These are phyloP conservation scores for Heliosperma pusillum DNA, from an alignment of 148 eudicot genomes.

Conservation along the genomic window DNA sequence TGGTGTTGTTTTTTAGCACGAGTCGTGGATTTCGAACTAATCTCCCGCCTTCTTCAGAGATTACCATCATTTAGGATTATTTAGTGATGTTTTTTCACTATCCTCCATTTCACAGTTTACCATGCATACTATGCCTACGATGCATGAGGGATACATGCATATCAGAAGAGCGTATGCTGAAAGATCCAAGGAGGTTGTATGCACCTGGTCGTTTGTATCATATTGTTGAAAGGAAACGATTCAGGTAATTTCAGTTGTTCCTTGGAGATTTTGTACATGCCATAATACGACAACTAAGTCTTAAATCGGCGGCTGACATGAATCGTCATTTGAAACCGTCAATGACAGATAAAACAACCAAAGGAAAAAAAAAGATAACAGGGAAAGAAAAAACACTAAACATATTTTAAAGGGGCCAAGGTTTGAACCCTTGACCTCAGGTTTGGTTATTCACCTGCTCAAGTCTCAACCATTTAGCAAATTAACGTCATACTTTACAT, in stretches of 20 bases:
- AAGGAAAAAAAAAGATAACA: no score
- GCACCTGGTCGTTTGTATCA: slow-evolving; percentile 98
- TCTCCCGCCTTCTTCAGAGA: background rate
- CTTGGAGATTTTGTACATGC: background rate
- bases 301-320: no score
- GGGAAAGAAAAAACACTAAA: no score
- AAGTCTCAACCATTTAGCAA: no score
- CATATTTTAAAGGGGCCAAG: no score
- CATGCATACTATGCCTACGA: slow-evolving; percentile 81
- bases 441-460: no score
- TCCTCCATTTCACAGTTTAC: slow-evolving; percentile 56
- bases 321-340: no score
- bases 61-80: background rate
- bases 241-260: slow-evolving; percentile 46
- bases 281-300: no score
- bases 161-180: slow-evolving; percentile 74
- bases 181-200: slow-evolving; percentile 91
- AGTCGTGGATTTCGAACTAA: background rate
- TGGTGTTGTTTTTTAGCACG: background rate
- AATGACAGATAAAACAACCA: no score
- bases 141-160: slow-evolving; percentile 92
- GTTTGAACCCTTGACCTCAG: no score
- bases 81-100: background rate
- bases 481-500: background rate
- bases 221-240: slow-evolving; percentile 93